Conservation (phyloP, 2,329 filamentous ascomycete genomes). For the Alternaria longipes region DNA sequence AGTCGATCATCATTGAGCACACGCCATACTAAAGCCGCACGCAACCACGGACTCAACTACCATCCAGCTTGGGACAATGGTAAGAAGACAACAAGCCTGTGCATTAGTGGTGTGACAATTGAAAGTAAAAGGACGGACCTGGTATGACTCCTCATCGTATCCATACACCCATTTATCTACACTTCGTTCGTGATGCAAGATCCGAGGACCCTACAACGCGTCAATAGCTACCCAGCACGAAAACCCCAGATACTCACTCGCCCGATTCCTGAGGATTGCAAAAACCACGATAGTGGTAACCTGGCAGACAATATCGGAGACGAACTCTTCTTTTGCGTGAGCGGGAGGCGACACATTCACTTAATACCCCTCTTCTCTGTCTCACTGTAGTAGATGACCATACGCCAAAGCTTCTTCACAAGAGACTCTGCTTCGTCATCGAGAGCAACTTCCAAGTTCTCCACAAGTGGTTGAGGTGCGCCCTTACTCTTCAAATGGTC, state of each 20-base stretch:
- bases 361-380: slow-evolving; percentile 85
- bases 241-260: slow-evolving; percentile 26
- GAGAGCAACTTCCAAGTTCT: slow-evolving; percentile 84
- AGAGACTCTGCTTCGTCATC: slow-evolving; percentile 94
- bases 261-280: slow-evolving; percentile 4
- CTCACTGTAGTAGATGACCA: slow-evolving; percentile 98
- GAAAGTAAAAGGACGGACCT: slow-evolving; percentile 17
- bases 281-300: neutral
- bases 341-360: slow-evolving; percentile 18
- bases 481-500: slow-evolving; percentile 81
- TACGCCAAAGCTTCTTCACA: slow-evolving; percentile 96
- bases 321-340: neutral
- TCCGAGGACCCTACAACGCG: slow-evolving; percentile 33
- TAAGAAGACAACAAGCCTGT: slow-evolving; percentile 1
- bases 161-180: slow-evolving; percentile 16
- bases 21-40: neutral
- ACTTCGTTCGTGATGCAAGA: slow-evolving; percentile 26
- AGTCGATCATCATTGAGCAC: neutral
- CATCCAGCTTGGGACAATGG: neutral
- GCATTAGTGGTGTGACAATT: slow-evolving; percentile 11
- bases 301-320: neutral
- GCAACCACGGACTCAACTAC: neutral
- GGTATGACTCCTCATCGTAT: slow-evolving; percentile 14
- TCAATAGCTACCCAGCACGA: slow-evolving; percentile 24
- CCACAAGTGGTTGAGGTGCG: slow-evolving; percentile 80